These are phyloP conservation scores for Cryomyces antarcticus DNA, from an alignment of 495 filamentous ascomycete genomes.

Conservation along the genomic window DNA sequence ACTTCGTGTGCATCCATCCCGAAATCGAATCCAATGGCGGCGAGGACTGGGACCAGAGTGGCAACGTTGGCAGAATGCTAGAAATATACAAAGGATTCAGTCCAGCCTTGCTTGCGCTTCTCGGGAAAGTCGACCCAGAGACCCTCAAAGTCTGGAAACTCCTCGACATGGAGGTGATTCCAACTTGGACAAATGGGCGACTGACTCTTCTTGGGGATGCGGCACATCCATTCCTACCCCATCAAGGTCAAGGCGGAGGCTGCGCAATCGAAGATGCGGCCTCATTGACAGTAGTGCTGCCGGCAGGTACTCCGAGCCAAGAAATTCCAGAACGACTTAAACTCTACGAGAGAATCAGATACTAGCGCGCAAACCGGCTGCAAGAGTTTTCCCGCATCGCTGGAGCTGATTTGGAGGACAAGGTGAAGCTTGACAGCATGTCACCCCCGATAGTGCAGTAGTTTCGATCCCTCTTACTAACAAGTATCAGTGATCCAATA, in stretches of 20 bases:
- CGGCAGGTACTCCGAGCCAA: constrained; percentile 16
- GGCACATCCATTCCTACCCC: constrained; percentile 34
- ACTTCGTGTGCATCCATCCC: constrained; percentile 41
- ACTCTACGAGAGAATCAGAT: constrained; percentile 33
- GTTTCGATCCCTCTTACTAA: not conserved
- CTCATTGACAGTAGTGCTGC: constrained; percentile 30
- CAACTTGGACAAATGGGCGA: constrained; percentile 28
- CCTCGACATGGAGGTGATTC: constrained; percentile 35
- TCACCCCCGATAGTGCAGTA: not conserved
- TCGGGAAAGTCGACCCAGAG: constrained; percentile 25
- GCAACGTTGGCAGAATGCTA: constrained; percentile 23
- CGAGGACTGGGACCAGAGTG: constrained; percentile 27
- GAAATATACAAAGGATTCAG: constrained; percentile 29
- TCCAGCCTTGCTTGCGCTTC: constrained; percentile 21
- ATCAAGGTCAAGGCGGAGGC: constrained; percentile 19
- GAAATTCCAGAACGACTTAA: constrained; percentile 28
- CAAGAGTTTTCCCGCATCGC: constrained; percentile 31
- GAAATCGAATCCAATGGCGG: constrained; percentile 19
- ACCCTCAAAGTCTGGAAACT: constrained; percentile 37
- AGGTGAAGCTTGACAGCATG: constrained; percentile 15
- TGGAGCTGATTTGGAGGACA: constrained; percentile 21
- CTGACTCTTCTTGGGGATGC: constrained; percentile 40
- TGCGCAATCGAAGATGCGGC: constrained; percentile 34
- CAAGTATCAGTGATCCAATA: constrained; percentile 24
- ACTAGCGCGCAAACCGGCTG: constrained; percentile 30